These are phyloP conservation scores for Apiotrichum porosum DNA, from an alignment of 1,284 basidiomycete genomes.

Conservation along the genomic window DNA sequence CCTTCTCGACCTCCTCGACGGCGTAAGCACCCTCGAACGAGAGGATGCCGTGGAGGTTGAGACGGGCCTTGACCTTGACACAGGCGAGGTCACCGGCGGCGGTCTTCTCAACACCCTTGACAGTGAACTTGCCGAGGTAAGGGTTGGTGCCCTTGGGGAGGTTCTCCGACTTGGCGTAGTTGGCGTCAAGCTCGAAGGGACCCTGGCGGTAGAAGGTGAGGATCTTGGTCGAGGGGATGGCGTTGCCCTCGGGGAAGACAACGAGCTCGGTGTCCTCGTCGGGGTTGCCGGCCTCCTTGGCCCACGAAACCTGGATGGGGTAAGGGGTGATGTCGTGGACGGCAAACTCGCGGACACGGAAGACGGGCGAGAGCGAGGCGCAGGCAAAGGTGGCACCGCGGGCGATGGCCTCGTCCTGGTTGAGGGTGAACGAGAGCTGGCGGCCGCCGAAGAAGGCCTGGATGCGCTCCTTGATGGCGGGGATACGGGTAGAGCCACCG, in stretches of 20 bases:
- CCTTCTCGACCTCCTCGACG: slow-evolving; percentile 66
- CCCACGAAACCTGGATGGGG: slow-evolving; percentile 84
- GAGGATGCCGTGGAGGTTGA: slow-evolving; percentile 78
- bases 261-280: slow-evolving; percentile 84
- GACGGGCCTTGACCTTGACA: slow-evolving; percentile 81
- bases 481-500: slow-evolving; percentile 64
- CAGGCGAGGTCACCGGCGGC: slow-evolving; percentile 66
- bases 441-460: slow-evolving; percentile 63
- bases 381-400: slow-evolving; percentile 91
- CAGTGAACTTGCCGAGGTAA: slow-evolving; percentile 71
- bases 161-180: slow-evolving; percentile 63
- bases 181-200: slow-evolving; percentile 77
- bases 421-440: slow-evolving; percentile 76
- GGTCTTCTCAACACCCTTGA: slow-evolving; percentile 66
- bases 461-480: slow-evolving; percentile 64
- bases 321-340: slow-evolving; percentile 77
- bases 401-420: slow-evolving; percentile 90
- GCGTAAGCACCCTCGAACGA: slow-evolving; percentile 79
- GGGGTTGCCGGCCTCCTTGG: slow-evolving; percentile 62
- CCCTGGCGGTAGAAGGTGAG: slow-evolving; percentile 88
- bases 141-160: slow-evolving; percentile 77
- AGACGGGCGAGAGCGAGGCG: slow-evolving; percentile 88
- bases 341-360: slow-evolving; percentile 89
- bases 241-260: slow-evolving; percentile 77
- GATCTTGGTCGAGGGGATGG: slow-evolving; percentile 84